These are phyloP conservation scores for Lyophyllum shimeji DNA, from an alignment of 768 basidiomycete species.

Conservation along the genomic window DNA sequence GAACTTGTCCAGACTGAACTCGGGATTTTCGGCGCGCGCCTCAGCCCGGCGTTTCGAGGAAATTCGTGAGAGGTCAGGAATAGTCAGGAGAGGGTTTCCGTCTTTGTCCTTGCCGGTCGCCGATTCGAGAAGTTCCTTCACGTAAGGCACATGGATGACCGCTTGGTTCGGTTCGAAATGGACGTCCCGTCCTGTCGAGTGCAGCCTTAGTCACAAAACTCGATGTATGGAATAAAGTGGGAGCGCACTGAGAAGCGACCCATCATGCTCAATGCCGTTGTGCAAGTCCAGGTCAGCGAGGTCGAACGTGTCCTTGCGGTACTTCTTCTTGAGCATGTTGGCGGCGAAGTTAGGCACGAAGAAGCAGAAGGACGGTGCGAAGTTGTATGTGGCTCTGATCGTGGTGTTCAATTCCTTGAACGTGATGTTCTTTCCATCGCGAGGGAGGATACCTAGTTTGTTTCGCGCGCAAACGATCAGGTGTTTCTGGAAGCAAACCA, in stretches of 20 bases:
- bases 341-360: constrained; percentile 67
- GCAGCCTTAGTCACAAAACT: constrained; percentile 26
- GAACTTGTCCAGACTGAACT: constrained; percentile 46
- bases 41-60: constrained; percentile 63
- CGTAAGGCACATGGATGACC: constrained; percentile 44
- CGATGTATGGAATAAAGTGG: not conserved
- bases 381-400: constrained; percentile 65
- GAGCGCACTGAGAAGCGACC: constrained; percentile 57
- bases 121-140: constrained; percentile 55
- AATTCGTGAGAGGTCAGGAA: constrained; percentile 56
- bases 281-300: constrained; percentile 68
- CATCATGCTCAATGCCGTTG: constrained; percentile 77
- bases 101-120: constrained; percentile 58
- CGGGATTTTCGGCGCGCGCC: constrained; percentile 48
- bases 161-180: constrained; percentile 51
- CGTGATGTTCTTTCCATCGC: constrained; percentile 64
- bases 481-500: not conserved
- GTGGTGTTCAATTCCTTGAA: constrained; percentile 48
- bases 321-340: constrained; percentile 53
- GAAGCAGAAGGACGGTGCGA: constrained; percentile 62
- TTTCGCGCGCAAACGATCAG: not conserved
- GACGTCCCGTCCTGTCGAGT: constrained; percentile 47
- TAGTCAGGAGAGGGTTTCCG: constrained; percentile 49
- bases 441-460: constrained; percentile 63
- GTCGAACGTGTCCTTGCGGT: constrained; percentile 60